Evolutionary conservation across 495 filamentous ascomycete genomes (phyloP).

Genomic region (Penicillium dipodomyicola): DNA sequence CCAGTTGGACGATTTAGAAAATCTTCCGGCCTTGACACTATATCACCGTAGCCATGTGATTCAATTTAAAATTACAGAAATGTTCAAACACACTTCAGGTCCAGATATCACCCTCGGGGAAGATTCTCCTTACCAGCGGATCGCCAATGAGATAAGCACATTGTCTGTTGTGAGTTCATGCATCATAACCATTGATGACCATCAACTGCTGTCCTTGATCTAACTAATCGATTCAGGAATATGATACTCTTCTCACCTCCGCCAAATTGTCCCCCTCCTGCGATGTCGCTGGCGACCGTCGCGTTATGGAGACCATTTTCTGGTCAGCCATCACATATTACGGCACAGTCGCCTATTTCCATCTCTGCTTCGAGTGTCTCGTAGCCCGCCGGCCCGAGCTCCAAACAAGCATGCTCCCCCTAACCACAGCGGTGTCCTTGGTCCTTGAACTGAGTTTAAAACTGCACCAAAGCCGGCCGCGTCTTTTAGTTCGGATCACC

Average conservation of each 20-base stretch:
- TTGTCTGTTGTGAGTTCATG: conserved; percentile 23
- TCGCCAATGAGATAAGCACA: conserved; percentile 24
- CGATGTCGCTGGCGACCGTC: conserved; percentile 22
- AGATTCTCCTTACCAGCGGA: conserved; percentile 13
- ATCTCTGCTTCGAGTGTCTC: too few relatives aligned
- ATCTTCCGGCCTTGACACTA: conserved; percentile 28
- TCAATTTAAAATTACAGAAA: conserved; percentile 32
- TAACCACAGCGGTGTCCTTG: conserved; percentile 24
- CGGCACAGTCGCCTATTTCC: conserved; percentile 13
- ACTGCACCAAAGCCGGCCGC: conserved; percentile 31
- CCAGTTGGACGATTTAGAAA: conserved; percentile 36
- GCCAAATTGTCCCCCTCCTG: conserved; percentile 23
- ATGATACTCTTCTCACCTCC: conserved; percentile 26
- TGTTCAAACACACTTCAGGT: conserved; percentile 19
- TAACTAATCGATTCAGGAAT: conserved; percentile 23
- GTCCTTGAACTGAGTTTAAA: conserved; percentile 31
- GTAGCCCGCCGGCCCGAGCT: background rate
- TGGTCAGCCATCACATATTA: conserved; percentile 36
- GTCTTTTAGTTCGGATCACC: conserved; percentile 29
- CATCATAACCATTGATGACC: background rate
- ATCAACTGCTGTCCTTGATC: background rate
- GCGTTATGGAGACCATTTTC: conserved; percentile 33
- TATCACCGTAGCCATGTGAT: conserved; percentile 33
- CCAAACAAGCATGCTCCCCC: conserved; percentile 16
- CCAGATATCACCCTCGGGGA: background rate